Percentiles rank a stretch among this genome's conserved stretches.
Conservation (phyloP, 306 rosid genomes). For the Herpetospermum pedunculosum region DNA sequence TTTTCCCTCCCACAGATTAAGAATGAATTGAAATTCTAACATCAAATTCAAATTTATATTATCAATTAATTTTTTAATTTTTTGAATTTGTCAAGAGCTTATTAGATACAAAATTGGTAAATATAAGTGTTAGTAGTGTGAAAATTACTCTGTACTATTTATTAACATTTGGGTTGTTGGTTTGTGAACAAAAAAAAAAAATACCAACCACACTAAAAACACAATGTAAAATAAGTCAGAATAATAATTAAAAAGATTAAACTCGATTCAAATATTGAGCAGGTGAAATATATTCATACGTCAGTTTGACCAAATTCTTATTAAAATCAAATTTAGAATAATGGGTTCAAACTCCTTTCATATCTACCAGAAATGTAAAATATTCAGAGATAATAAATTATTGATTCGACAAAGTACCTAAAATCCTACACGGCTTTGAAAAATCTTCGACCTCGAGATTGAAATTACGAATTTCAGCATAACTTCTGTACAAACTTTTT, state of each 20-base stretch:
- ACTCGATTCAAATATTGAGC: neutral
- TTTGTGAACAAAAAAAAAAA: neutral
- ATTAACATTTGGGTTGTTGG: neutral
- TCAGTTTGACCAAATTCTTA: neutral
- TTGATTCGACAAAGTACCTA: neutral
- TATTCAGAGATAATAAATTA: neutral
- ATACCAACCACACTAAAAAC: neutral
- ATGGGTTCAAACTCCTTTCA: neutral
- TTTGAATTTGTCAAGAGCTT: too few species aligned
- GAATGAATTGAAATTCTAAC: too few species aligned
- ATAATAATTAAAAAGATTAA: neutral
- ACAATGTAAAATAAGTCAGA: neutral
- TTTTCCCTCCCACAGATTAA: neutral
- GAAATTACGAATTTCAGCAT: neutral
- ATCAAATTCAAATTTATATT: too few species aligned
- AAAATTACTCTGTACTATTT: neutral
- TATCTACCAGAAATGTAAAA: neutral
- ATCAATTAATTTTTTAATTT: too few species aligned
- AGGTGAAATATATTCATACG: neutral
- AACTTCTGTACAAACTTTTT: neutral
- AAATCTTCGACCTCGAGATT: neutral
- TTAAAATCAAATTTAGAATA: neutral
- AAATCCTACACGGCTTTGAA: neutral
- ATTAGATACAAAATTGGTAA: too few species aligned
- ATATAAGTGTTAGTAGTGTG: neutral